Conservation (phyloP, 1,139 yeast genomes). For the Chernovozyma sophiae-reginae region DNA sequence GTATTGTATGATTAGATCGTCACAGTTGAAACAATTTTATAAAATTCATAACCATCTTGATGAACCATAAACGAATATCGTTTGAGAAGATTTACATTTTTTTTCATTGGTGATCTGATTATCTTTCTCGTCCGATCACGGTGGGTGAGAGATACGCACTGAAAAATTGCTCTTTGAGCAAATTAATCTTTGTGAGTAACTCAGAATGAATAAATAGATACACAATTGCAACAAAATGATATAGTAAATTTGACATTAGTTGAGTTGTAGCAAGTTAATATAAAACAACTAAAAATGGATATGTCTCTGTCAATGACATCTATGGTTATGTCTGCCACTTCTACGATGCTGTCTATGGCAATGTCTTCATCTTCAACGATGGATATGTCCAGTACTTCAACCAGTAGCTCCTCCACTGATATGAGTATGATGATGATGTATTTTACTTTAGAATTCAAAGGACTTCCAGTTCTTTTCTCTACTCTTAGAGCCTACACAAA, state of each 20-base stretch:
- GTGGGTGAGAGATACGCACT: conserved; percentile 1
- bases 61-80: no score
- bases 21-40: no score
- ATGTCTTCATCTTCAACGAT: conserved; percentile 8
- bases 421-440: conserved; percentile 50
- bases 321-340: conserved; percentile 11
- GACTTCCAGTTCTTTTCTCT: conserved; percentile 61
- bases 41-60: no score
- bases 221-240: neutral
- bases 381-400: conserved; percentile 9
- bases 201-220: neutral
- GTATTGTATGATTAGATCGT: no score
- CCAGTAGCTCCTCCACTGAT: conserved; percentile 12
- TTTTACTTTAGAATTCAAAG: conserved; percentile 45
- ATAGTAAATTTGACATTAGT: no score
- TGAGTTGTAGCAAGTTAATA: no score
- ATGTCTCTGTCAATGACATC: neutral
- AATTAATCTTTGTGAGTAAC: neutral
- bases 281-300: no score
- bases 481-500: conserved; percentile 47
- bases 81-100: no score
- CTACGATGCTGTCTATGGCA: conserved; percentile 11
- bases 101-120: no score
- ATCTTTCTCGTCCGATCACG: neutral
- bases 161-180: conserved; percentile 4